Evolutionary conservation across 768 basidiomycete species (phyloP), one percentile per base, ranked within the genome.

Genomic region (Xerocomellus intermedius): DNA sequence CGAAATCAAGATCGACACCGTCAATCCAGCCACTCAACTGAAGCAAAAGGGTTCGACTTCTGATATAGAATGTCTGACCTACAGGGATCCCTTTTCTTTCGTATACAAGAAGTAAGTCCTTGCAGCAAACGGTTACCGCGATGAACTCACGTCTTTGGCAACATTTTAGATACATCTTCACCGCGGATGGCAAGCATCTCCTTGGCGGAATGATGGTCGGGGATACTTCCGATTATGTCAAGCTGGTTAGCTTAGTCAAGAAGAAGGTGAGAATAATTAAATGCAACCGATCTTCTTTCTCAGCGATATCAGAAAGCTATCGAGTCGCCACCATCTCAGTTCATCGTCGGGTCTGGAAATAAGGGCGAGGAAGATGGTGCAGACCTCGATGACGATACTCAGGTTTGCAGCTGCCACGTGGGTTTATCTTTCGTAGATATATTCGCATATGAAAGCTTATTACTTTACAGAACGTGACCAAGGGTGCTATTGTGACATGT

Each of bases 141-240:
- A 24, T 19, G 21, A 22, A 16, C n/a, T 58, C 33, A 39, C 13
- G 1, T 36, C 19, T 5, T 14, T 37, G 24, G 8, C 51, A 13
- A 8, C 48, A 14, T 14, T 26, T 21, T 35, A 77, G 76, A 64
- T 88, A 86, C 57, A 80, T 89, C 41, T 89, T 89, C 66, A 84
- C 79, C 12, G 77, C 77, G 8, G 86, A 89, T 62, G 88, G 87
- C 12, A 83, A 85, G 68, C 78, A 86, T 59, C 74, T 91, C 13
- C 70, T 91, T 4, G 88, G 88, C 13, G 88, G 88, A 4, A 87
- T 88, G 80, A 86, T 89, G 86, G 80, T 91, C n/a, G 88, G 87
- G 3, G 85, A 87, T 62, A 81, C 81, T 10, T 76, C 74, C 36
- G 84, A 86, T 64, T 88, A 83, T 62, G 79, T 83, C 53, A 87